Percentiles rank a stretch among this genome's conserved stretches.
Conservation (phyloP, 1,139 yeast species). For the Yueomyces sp. region DNA sequence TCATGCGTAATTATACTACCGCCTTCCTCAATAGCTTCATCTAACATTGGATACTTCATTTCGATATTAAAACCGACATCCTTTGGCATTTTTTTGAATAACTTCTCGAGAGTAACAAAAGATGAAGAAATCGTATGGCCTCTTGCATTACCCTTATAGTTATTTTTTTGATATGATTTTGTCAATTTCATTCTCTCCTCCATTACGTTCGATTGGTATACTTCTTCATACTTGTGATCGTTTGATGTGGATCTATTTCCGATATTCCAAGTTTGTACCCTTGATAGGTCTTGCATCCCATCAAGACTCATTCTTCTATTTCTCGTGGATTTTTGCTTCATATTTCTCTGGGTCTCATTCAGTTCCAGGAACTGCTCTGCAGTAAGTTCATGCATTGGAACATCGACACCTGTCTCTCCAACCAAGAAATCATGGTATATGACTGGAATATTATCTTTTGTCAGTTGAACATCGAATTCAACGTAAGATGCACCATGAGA, state of each 20-base stretch:
- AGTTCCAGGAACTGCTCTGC: slow-evolving; percentile 77
- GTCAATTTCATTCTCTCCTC: slow-evolving; percentile 72
- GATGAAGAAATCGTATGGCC: slow-evolving; percentile 87
- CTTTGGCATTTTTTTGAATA: slow-evolving; percentile 68
- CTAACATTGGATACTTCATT: slow-evolving; percentile 90
- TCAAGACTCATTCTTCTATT: slow-evolving; percentile 12
- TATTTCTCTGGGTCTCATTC: slow-evolving; percentile 25
- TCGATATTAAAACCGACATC: slow-evolving; percentile 91
- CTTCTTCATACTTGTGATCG: slow-evolving; percentile 3
- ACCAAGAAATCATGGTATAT: slow-evolving; percentile 91
- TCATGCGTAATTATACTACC: slow-evolving; percentile 81
- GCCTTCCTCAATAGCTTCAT: slow-evolving; percentile 80
- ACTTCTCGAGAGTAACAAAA: slow-evolving; percentile 77
- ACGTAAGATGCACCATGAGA: slow-evolving; percentile 87
- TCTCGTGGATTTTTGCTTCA: slow-evolving; percentile 1
- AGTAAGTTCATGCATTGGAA: slow-evolving; percentile 89
- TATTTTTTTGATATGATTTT: slow-evolving; percentile 73
- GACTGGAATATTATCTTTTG: slow-evolving; percentile 88
- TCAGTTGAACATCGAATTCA: slow-evolving; percentile 91
- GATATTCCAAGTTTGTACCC: slow-evolving; percentile 3
- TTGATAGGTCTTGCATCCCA: slow-evolving; percentile 7
- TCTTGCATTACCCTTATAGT: slow-evolving; percentile 83
- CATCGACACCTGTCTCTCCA: slow-evolving; percentile 92
- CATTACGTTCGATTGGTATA: slow-evolving; percentile 21
- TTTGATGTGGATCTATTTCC: slow-evolving; percentile 3